These are phyloP conservation scores for Sugiyamaella valdiviana DNA, from an alignment of 805 yeast species.

Conservation along the genomic window DNA sequence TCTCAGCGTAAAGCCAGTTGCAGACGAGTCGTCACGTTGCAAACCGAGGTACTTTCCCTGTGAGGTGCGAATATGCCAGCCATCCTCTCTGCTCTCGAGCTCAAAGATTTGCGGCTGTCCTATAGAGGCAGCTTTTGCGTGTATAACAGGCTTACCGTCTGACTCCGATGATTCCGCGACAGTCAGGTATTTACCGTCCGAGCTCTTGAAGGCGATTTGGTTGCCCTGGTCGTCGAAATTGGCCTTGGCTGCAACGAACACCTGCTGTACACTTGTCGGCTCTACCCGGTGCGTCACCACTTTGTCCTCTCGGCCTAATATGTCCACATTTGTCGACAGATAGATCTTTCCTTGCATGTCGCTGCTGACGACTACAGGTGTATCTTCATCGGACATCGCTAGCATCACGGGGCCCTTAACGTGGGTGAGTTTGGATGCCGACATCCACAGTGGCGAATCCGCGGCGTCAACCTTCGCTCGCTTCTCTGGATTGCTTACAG, in stretches of 20 bases:
- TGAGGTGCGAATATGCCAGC: constrained; percentile 24
- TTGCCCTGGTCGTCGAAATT: constrained; percentile 10
- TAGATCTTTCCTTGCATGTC: constrained; percentile 25
- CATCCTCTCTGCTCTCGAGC: constrained; percentile 11
- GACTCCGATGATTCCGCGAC: constrained; percentile 15
- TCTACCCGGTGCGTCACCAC: constrained; percentile 22
- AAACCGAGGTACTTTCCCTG: constrained; percentile 16
- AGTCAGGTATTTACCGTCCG: constrained; percentile 28
- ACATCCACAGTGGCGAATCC: constrained; percentile 22
- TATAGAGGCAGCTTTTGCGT: constrained; percentile 32
- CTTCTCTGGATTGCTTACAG: neutral
- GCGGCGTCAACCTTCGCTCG: neutral
- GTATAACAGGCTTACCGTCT: constrained; percentile 4
- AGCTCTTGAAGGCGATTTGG: constrained; percentile 28
- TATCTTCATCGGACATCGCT: constrained; percentile 10
- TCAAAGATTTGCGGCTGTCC: constrained; percentile 29
- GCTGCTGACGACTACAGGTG: constrained; percentile 16
- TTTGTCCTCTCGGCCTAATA: constrained; percentile 4
- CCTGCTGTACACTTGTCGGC: constrained; percentile 32
- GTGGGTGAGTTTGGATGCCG: constrained; percentile 27
- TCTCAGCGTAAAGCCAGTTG: constrained; percentile 18
- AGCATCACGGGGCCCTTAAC: constrained; percentile 34
- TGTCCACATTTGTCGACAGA: constrained; percentile 19
- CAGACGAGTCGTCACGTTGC: constrained; percentile 7
- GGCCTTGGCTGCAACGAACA: constrained; percentile 26